Conservation (phyloP, 2,329 filamentous ascomycete genomes). For the Scolecobasidium constrictum region DNA sequence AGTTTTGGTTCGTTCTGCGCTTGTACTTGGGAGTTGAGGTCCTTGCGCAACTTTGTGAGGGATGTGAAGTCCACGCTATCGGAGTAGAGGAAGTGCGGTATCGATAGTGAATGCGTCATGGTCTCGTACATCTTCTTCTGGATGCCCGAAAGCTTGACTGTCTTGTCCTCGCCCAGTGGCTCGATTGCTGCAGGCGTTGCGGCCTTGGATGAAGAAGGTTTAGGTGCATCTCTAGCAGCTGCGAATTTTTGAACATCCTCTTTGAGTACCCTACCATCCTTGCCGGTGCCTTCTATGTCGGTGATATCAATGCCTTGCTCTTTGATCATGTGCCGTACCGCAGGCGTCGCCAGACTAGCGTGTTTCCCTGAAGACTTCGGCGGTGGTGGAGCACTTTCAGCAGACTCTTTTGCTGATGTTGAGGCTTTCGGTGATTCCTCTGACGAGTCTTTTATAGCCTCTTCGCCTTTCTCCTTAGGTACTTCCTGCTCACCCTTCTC, state of each 20-base stretch:
- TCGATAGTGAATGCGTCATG: constrained; percentile 85
- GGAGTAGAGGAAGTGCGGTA: constrained; percentile 92
- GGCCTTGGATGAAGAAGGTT: not conserved
- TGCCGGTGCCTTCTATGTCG: constrained; percentile 74
- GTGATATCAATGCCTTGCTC: constrained; percentile 67
- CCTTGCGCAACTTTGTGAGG: constrained; percentile 60
- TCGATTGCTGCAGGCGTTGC: constrained; percentile 22
- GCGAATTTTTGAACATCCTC: constrained; percentile 75
- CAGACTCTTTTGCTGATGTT: not conserved
- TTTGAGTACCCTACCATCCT: constrained; percentile 82
- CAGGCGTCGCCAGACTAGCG: constrained; percentile 75
- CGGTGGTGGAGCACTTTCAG: not conserved
- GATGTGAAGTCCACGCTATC: constrained; percentile 77
- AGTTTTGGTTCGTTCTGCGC: constrained; percentile 45
- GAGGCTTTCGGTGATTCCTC: not conserved
- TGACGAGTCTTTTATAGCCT: not conserved
- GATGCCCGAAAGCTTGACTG: constrained; percentile 60
- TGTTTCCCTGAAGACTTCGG: constrained; percentile 45
- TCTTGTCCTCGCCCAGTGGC: constrained; percentile 47
- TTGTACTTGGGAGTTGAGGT: constrained; percentile 52
- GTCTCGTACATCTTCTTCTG: constrained; percentile 94
- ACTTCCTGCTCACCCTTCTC: constrained; percentile 9
- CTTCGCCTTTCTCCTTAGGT: not conserved
- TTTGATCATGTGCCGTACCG: constrained; percentile 79
- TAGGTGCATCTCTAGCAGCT: constrained; percentile 29